Percentiles rank a stretch among this genome's conserved stretches.
Evolutionary conservation across 1,284 basidiomycete genomes (phyloP).

Genomic region (Meripilus lineatus): DNA sequence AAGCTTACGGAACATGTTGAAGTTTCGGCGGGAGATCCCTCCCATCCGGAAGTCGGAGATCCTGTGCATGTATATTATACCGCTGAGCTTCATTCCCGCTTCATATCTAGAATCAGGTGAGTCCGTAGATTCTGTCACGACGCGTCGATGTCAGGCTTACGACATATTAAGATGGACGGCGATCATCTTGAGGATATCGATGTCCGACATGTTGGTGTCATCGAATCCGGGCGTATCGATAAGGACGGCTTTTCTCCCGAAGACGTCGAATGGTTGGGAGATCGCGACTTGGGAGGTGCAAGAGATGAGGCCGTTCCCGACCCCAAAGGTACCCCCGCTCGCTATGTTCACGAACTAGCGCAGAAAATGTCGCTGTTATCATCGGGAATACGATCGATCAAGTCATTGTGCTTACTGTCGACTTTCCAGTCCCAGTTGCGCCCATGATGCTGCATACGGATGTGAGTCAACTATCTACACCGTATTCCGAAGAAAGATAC

Average conservation of each 20-base stretch:
- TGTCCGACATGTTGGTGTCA: slow-evolving; percentile 31
- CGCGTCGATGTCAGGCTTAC: slow-evolving; percentile 17
- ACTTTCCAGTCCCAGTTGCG: slow-evolving; percentile 20
- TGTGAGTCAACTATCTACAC: too few relatives aligned
- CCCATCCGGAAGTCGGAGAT: slow-evolving; percentile 47
- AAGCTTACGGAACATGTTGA: slow-evolving; percentile 43
- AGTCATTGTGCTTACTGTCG: slow-evolving; percentile 15
- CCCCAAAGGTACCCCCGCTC: slow-evolving; percentile 27
- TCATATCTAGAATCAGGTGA: slow-evolving; percentile 26
- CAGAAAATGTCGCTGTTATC: too few relatives aligned
- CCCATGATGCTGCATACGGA: slow-evolving; percentile 15
- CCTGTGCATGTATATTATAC: slow-evolving; percentile 49
- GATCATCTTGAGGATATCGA: slow-evolving; percentile 32
- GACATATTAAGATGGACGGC: slow-evolving; percentile 31
- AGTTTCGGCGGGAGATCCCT: slow-evolving; percentile 44
- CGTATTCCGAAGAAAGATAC: too few relatives aligned
- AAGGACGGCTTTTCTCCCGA: slow-evolving; percentile 26
- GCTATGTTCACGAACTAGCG: slow-evolving; percentile 31
- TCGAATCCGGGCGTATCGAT: slow-evolving; percentile 37
- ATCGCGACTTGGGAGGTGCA: slow-evolving; percentile 29
- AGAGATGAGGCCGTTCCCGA: slow-evolving; percentile 31
- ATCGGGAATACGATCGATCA: too few relatives aligned
- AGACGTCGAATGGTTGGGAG: slow-evolving; percentile 28
- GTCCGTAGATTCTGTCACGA: neutral
- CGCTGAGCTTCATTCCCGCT: slow-evolving; percentile 35